phyloP scores from a whole-genome alignment of 306 rosid species.

The Leucaena leucocephala region DNA sequence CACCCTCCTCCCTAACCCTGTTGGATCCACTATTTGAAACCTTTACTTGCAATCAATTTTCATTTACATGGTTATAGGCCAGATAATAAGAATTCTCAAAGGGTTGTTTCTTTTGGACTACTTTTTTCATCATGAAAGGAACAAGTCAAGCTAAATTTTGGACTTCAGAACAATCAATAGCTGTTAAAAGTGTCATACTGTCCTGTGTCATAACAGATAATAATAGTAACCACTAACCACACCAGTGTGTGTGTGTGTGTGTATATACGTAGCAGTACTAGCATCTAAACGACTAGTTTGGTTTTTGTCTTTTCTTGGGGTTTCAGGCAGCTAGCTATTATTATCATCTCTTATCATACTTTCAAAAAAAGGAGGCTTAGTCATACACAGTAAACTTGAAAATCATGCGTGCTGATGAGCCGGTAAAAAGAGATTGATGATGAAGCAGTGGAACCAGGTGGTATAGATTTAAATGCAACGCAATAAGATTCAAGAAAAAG shows the following conservation, averaged over 20 bases:
- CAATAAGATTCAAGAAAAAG: conserved; percentile 7
- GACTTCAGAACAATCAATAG: conserved; percentile 38
- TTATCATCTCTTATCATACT: background rate
- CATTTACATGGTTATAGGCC: background rate
- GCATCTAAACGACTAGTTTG: conserved; percentile 14
- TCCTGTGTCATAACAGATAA: conserved; percentile 13
- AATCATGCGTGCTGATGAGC: too few species aligned
- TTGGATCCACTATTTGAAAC: background rate
- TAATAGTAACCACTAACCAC: conserved; percentile 3
- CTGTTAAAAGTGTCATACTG: conserved; percentile 35
- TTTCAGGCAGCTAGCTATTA: background rate
- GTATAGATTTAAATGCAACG: background rate
- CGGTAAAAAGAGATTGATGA: background rate
- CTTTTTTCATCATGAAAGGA: background rate
- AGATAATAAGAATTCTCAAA: background rate
- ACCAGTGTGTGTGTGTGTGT: conserved; percentile 8
- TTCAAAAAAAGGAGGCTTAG: background rate
- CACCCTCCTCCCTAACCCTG: background rate
- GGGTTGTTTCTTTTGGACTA: background rate
- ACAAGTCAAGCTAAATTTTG: conserved; percentile 8
- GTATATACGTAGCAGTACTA: background rate
- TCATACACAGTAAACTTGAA: conserved; percentile 13
- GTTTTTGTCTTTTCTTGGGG: conserved; percentile 32
- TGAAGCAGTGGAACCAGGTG: background rate
- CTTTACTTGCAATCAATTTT: background rate